These are phyloP conservation scores for Calonectria ilicicola DNA, from an alignment of 2,329 filamentous ascomycete genomes.

Conservation along the genomic window DNA sequence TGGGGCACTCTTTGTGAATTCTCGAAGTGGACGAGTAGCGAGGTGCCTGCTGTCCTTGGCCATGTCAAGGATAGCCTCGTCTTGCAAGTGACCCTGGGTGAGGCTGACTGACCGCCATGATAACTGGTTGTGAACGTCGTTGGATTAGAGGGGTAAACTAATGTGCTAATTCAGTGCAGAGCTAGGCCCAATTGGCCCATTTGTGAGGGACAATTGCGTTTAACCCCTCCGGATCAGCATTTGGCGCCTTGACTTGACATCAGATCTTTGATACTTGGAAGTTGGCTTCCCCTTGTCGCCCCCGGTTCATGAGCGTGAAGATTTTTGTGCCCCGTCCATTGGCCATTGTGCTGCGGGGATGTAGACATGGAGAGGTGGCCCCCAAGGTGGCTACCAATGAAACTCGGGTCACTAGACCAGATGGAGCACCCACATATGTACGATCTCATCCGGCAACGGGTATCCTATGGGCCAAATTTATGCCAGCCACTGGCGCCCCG, in stretches of 20 bases:
- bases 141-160: slow-evolving; percentile 29
- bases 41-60: slow-evolving; percentile 11
- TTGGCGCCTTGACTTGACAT: slow-evolving; percentile 4
- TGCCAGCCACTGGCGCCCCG: slow-evolving; percentile 32
- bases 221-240: slow-evolving; percentile 14
- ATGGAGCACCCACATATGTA: slow-evolving; percentile 15
- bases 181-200: not conserved
- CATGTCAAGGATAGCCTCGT: slow-evolving; percentile 44
- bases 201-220: not conserved
- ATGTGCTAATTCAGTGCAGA: not conserved
- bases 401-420: slow-evolving; percentile 9
- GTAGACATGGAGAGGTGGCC: not conserved
- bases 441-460: slow-evolving; percentile 12
- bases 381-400: slow-evolving; percentile 3
- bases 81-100: slow-evolving; percentile 33
- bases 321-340: not conserved
- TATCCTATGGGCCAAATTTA: slow-evolving; percentile 14
- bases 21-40: slow-evolving; percentile 9
- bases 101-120: slow-evolving; percentile 46
- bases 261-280: slow-evolving; percentile 10
- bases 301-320: not conserved
- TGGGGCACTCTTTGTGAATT: slow-evolving; percentile 31
- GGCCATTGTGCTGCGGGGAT: not conserved
- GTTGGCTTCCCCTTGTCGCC: not conserved
- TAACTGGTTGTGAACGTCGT: slow-evolving; percentile 37